Evolutionary conservation across 2,329 filamentous ascomycete species (phyloP).

Genomic region (Monilinia polystroma): DNA sequence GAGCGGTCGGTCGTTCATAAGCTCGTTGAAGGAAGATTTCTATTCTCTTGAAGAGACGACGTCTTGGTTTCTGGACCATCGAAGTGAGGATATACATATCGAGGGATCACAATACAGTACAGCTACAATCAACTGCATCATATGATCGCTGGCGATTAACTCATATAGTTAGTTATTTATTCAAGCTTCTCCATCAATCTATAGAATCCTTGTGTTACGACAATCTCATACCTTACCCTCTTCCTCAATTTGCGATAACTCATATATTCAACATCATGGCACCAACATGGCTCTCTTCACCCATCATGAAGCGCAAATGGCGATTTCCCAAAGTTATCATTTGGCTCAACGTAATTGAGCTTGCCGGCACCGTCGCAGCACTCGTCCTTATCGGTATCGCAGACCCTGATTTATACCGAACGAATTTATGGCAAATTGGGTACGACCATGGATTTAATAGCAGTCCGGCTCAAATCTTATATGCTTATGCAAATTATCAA

Average conservation of each 20-base stretch:
- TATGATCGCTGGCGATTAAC: conserved; percentile 22
- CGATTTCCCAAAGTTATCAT: conserved; percentile 48
- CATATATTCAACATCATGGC: conserved; percentile 8
- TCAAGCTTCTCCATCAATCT: not conserved
- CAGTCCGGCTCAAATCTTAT: conserved; percentile 65
- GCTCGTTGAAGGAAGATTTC: conserved; percentile 3
- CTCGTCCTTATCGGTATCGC: conserved; percentile 72
- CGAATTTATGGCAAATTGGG: conserved; percentile 71
- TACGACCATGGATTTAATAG: conserved; percentile 72
- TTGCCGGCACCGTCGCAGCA: conserved; percentile 61
- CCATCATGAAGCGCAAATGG: conserved; percentile 43
- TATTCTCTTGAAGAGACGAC: conserved; percentile 7
- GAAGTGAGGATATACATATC: not conserved
- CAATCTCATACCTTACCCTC: not conserved
- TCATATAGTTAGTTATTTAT: not conserved
- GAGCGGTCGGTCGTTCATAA: conserved; percentile 4
- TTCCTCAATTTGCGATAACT: not conserved
- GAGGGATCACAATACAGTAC: not conserved
- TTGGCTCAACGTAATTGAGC: conserved; percentile 62
- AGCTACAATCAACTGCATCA: not conserved
- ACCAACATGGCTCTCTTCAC: conserved; percentile 15
- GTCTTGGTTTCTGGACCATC: not conserved
- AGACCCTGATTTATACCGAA: conserved; percentile 70
- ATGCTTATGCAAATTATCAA: conserved; percentile 70
- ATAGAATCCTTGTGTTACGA: not conserved